A percentile compares a stretch with the other conserved stretches of the same genome.
Conservation (phyloP, 805 yeast species). For the Kodamaea lidongshanica region DNA sequence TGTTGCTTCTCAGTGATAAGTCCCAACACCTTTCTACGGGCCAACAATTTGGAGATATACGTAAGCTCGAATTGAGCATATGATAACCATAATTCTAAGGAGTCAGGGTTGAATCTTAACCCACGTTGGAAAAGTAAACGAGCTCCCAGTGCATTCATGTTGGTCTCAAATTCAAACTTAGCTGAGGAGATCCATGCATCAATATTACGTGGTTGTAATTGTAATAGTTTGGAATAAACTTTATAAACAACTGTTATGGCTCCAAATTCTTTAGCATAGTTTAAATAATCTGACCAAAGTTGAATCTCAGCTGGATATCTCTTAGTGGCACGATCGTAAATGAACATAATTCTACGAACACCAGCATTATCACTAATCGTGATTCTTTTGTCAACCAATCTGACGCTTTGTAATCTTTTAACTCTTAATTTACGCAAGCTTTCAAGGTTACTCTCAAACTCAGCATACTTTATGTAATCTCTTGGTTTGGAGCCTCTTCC, state of each 20-base stretch:
- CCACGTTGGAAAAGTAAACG: conserved; percentile 81
- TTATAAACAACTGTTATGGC: conserved; percentile 68
- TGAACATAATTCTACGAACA: conserved; percentile 68
- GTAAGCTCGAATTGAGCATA: conserved; percentile 85
- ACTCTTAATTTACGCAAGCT: conserved; percentile 68
- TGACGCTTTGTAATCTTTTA: conserved; percentile 50
- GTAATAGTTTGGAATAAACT: conserved; percentile 70
- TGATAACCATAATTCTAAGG: conserved; percentile 68
- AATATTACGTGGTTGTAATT: conserved; percentile 84
- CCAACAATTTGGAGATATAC: conserved; percentile 74
- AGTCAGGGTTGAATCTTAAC: conserved; percentile 74
- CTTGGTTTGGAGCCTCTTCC: conserved; percentile 75
- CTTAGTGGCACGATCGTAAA: conserved; percentile 75
- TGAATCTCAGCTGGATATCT: conserved; percentile 72
- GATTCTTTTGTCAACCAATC: conserved; percentile 52
- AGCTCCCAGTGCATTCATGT: conserved; percentile 84
- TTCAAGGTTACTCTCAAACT: conserved; percentile 76
- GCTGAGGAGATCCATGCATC: conserved; percentile 95
- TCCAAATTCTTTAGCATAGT: conserved; percentile 59
- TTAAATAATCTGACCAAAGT: conserved; percentile 74
- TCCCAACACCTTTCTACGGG: conserved; percentile 78
- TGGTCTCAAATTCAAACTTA: conserved; percentile 82
- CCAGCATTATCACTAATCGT: conserved; percentile 86
- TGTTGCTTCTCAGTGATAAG: conserved; percentile 71
- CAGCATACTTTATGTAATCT: conserved; percentile 74